Percentiles rank a stretch among this genome's conserved stretches.
phyloP scores from a whole-genome alignment of 805 yeast species.

The Spathaspora girioi region DNA sequence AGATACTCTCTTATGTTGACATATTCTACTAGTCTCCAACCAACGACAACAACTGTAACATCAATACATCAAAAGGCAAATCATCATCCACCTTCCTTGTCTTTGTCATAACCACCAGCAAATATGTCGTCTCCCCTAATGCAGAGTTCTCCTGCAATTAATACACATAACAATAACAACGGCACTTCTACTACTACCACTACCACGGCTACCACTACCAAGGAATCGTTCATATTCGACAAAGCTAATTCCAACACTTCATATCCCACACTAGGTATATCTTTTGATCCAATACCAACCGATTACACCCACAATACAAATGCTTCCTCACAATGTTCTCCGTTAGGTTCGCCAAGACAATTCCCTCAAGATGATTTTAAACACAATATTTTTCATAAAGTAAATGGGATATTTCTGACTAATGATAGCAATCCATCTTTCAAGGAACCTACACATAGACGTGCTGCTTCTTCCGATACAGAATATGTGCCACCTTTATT shows the following conservation, averaged over 20 bases:
- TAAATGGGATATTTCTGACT: not conserved
- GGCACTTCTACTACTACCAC: not conserved
- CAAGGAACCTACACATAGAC: not conserved
- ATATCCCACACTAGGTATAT: not conserved
- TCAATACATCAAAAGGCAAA: not conserved
- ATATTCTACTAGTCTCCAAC: not conserved
- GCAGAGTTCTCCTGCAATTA: not conserved
- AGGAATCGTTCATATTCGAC: not conserved
- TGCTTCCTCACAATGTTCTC: not conserved
- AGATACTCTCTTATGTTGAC: not conserved
- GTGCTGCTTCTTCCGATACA: not conserved
- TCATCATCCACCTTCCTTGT: not conserved
- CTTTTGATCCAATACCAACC: not conserved
- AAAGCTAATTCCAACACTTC: not conserved
- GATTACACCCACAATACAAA: not conserved
- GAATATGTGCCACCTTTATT: not conserved
- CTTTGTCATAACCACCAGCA: not conserved
- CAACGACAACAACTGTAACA: not conserved
- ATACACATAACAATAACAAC: not conserved
- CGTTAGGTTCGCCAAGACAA: slow-evolving; percentile 5
- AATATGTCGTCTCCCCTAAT: not conserved
- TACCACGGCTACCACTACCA: not conserved
- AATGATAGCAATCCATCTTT: not conserved
- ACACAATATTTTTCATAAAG: slow-evolving; percentile 1
- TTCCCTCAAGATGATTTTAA: slow-evolving; percentile 5